Conservation (phyloP, 805 yeast species). For the Saccharomycopsis microspora region DNA sequence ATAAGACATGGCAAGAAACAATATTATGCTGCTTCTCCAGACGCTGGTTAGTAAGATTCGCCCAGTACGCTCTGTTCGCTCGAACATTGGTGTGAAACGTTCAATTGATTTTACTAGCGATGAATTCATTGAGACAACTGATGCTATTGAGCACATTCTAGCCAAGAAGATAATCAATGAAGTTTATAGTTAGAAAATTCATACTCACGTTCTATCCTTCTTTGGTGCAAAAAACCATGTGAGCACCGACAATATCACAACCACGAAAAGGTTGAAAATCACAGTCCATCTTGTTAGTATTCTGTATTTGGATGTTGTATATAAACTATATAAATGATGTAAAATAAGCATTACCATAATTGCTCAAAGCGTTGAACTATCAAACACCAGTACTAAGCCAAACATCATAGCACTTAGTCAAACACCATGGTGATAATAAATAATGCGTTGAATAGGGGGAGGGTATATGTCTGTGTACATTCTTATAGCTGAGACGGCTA, state of each 20-base stretch:
- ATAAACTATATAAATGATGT: too few relatives aligned
- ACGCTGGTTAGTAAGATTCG: conserved; percentile 25
- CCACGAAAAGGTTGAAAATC: conserved; percentile 47
- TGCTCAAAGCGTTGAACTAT: too few relatives aligned
- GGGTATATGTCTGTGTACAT: too few relatives aligned
- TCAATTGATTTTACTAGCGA: not conserved
- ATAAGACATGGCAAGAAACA: conserved; percentile 67
- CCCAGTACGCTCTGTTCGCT: not conserved
- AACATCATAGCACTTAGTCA: too few relatives aligned
- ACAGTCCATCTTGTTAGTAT: conserved; percentile 53
- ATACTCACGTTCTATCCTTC: conserved; percentile 54
- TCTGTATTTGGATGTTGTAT: too few relatives aligned
- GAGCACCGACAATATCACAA: conserved; percentile 44
- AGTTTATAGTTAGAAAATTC: not conserved
- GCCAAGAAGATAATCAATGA: not conserved
- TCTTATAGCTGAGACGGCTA: too few relatives aligned
- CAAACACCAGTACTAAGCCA: too few relatives aligned
- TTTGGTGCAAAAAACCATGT: conserved; percentile 86
- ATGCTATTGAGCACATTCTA: not conserved
- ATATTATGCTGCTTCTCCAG: conserved; percentile 61
- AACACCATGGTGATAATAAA: too few relatives aligned
- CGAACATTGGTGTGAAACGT: conserved; percentile 2
- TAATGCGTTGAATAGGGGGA: too few relatives aligned
- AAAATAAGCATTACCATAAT: too few relatives aligned
- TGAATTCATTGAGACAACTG: not conserved